Evolutionary conservation across 441 rosid genomes (phyloP), one percentile per base, ranked within the genome.

Genomic region (Breynia disticha): DNA sequence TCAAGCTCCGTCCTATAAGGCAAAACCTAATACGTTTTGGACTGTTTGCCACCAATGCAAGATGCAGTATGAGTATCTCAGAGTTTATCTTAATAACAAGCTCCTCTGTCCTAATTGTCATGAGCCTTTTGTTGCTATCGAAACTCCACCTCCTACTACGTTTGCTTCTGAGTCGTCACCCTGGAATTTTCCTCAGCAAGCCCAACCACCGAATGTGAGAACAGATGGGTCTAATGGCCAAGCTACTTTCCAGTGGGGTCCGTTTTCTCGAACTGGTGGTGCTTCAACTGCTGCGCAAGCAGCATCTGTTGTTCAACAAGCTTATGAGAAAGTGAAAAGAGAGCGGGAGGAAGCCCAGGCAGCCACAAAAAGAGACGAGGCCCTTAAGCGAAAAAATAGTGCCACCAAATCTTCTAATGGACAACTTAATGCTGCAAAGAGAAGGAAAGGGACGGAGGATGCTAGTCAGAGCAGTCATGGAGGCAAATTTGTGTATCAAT

Each of bases 21-120:
- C n/a, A n/a, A 73, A 82, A 54, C 63, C 78, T 22, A 68, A 57
- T 19, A 94, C 99, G 13, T 94, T 94, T 63, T 94, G 99, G 99
- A 94, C 95, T 46, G 73, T 76, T 46, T 94, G 99, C 65, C 69
- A 66, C 45, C 60, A 60, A 38, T 94, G 99, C 76, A 73, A 63
- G 70, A 87, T 80, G 8, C 97, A 87, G 41, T 94, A 74, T 59
- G 99, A 90, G 54, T 87, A 83, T 67, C 65, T 76, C 64, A 83
- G 87, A 67, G 35, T 76, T 52, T 94, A 94, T 61, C 76, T 87
- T 17, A 78, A 90, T 70, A 83, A 82, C 44, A 87, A 74, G 32
- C 80, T 94, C 58, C 72, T 83, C 15, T 94, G 99, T 67, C 95
- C 86, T 5, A 77, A 72, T 56, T 94, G 99, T 60, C 75, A 54